phyloP scores from a whole-genome alignment of 2,329 filamentous ascomycete genomes.

The Fusarium xyrophilum region DNA sequence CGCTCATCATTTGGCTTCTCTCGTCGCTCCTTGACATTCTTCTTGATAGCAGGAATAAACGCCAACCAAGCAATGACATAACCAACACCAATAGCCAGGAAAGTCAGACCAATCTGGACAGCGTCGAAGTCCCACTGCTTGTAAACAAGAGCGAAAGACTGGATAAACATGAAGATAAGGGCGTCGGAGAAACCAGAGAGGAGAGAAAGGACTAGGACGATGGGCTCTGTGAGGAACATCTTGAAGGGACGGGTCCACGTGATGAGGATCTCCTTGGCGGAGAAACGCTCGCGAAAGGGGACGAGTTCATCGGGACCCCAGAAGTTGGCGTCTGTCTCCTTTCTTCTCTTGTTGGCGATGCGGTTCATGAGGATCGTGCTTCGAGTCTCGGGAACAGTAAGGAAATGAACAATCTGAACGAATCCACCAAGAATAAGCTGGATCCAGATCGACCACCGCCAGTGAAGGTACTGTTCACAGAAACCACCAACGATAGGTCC shows the following conservation, averaged over 20 bases:
- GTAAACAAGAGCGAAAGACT: conserved; percentile 73
- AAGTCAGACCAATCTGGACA: conserved; percentile 64
- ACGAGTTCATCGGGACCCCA: conserved; percentile 77
- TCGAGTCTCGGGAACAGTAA: conserved; percentile 79
- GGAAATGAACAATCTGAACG: conserved; percentile 70
- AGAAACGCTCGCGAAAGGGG: conserved; percentile 65
- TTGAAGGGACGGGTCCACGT: conserved; percentile 71
- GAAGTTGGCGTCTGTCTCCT: conserved; percentile 64
- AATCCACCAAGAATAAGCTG: conserved; percentile 79
- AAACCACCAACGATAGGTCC: conserved; percentile 83
- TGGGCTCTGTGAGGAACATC: conserved; percentile 78
- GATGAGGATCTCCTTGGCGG: conserved; percentile 60
- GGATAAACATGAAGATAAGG: conserved; percentile 79
- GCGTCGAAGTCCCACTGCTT: conserved; percentile 69
- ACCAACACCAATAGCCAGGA: conserved; percentile 71
- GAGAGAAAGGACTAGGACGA: conserved; percentile 73
- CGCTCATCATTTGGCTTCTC: conserved; percentile 61
- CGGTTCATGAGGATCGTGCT: conserved; percentile 78
- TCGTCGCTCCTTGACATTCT: conserved; percentile 58
- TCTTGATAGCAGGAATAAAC: conserved; percentile 64
- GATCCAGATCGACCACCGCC: conserved; percentile 83
- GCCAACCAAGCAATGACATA: conserved; percentile 68
- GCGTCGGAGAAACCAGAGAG: conserved; percentile 77
- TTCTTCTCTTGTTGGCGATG: conserved; percentile 77
- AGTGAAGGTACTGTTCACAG: conserved; percentile 69